Evolutionary conservation across 495 filamentous ascomycete species (phyloP), one percentile per base, ranked within the genome.

Genomic region (Xylaria bambusicola): DNA sequence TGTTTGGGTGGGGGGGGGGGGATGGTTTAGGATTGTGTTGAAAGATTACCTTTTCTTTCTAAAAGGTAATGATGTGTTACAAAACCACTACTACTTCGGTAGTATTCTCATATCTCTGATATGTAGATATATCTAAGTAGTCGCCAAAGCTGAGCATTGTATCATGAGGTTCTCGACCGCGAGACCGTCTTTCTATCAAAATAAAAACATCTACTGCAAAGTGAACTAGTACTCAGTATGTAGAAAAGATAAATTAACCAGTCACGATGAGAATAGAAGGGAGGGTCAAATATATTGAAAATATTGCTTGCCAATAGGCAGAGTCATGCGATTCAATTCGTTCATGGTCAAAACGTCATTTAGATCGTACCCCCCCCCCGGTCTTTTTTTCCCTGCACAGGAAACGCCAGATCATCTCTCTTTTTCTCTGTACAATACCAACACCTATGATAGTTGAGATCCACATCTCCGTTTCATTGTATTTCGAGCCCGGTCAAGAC

Each of bases 311-410:
- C 17, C 29, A 33, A 10, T 33, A 33, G 29, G 29, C 29, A 5
- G 10, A 52, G 40, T 47, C 38, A 52, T 60, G 17, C 47, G 47
- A 46, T 18, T 60, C 27, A 40, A 51, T 53, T 53, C 21, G 24
- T 51, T 54, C 41, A 47, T n/a, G 27, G 8, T 60, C 40, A 52
- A 52, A 60, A n/a, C n/a, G n/a, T n/a, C 38, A 60, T 52, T 52
- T 41, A 60, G 49, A 60, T 60, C 57, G 10, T 47, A 29, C 12
- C 29, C 41, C n/a, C n/a, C n/a, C n/a, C n/a, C n/a, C n/a, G n/a
- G n/a, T n/a, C n/a, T n/a, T n/a, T n/a, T n/a, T n/a, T n/a, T n/a
- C n/a, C n/a, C 48, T 47, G 36, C 9, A 26, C 38, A n/a, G 48
- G 49, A 38, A 38, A 59, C 33, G 54, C 21, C 18, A n/a, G 38